Evolutionary conservation across 75 land plant genomes (phyloP).

Genomic region (Adiantum capillusveneris): DNA sequence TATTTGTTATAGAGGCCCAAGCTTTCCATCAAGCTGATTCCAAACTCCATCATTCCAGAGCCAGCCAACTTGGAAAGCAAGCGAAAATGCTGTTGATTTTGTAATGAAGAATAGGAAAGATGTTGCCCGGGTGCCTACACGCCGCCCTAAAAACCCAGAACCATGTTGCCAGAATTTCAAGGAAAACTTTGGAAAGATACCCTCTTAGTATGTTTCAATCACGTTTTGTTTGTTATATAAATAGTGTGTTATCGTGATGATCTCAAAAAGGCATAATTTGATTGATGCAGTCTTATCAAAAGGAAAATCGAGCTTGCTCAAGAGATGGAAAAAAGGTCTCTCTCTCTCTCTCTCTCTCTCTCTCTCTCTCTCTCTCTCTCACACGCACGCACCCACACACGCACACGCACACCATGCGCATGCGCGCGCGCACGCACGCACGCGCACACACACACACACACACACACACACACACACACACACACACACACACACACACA

Average conservation of each 20-base stretch:
- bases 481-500: no score
- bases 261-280: background rate
- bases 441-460: no score
- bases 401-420: no score
- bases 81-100: constrained; percentile 7
- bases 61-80: background rate
- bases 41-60: background rate
- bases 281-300: constrained; percentile 19
- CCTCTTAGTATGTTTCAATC: constrained; percentile 30
- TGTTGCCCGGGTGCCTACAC: constrained; percentile 3
- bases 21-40: background rate
- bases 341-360: no score
- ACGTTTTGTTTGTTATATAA: no score
- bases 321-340: constrained; percentile 19
- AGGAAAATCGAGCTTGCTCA: constrained; percentile 31
- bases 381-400: no score
- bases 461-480: no score
- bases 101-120: constrained; percentile 20
- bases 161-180: constrained; percentile 8
- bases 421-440: no score
- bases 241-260: no score
- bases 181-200: constrained; percentile 31
- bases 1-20: no score
- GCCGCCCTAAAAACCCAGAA: constrained; percentile 3
- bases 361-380: no score